A percentile compares a stretch with the other conserved stretches of the same genome.
Evolutionary conservation across 495 filamentous ascomycete species (phyloP).

Genomic region (Oleoguttula mirabilis): DNA sequence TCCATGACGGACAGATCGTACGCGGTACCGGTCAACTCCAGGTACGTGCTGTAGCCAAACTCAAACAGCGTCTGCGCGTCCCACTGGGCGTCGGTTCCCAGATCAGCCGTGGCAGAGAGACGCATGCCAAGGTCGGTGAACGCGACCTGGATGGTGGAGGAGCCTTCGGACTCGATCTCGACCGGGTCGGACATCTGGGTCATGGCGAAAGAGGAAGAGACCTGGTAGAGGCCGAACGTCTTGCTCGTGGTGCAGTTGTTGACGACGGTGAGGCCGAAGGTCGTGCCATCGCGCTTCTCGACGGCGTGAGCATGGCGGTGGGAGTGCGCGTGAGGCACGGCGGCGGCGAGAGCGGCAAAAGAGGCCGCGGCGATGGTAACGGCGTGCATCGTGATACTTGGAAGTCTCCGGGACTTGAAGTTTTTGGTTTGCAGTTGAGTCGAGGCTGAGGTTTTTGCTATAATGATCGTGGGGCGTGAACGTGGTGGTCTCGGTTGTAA

Average conservation of each 20-base stretch:
- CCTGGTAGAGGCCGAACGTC: constrained; percentile 12
- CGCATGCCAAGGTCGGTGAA: constrained; percentile 10
- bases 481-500: neutral
- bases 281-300: constrained; percentile 1
- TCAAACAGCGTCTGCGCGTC: constrained; percentile 12
- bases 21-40: constrained; percentile 1
- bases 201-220: constrained; percentile 12
- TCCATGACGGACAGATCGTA: constrained; percentile 16
- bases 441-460: neutral
- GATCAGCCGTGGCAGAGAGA: constrained; percentile 12
- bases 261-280: constrained; percentile 13
- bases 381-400: constrained; percentile 8
- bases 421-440: neutral
- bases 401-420: neutral
- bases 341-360: constrained; percentile 1
- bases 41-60: constrained; percentile 11
- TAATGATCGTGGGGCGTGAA: neutral
- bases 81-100: constrained; percentile 11
- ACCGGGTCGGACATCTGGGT: neutral
- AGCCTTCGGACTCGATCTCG: neutral
- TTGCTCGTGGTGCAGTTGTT: constrained; percentile 14
- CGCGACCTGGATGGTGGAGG: constrained; percentile 6
- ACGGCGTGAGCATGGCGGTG: constrained; percentile 1
- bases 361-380: constrained; percentile 5
- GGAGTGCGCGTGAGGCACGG: constrained; percentile 6